A percentile compares a stretch with the other conserved stretches of the same genome.
Evolutionary conservation across 768 basidiomycete genomes (phyloP).

Genomic region (Boletus subparvulus): DNA sequence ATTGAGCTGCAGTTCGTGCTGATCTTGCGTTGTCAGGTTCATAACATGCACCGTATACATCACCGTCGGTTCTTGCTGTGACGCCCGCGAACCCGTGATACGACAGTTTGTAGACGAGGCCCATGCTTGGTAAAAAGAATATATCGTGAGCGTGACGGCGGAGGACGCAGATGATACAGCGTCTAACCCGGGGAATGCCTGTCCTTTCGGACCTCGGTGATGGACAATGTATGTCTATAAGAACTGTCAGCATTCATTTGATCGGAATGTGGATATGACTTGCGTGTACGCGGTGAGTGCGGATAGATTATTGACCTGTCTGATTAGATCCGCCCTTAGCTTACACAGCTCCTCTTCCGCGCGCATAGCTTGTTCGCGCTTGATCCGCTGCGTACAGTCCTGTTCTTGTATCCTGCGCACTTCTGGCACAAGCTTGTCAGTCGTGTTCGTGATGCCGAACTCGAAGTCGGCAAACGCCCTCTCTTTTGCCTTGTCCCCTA

Average conservation of each 20-base stretch:
- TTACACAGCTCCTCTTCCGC: conserved; percentile 8
- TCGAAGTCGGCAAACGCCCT: neutral
- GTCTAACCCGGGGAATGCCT: neutral
- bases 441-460: neutral
- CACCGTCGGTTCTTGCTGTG: conserved; percentile 15
- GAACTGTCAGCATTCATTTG: neutral
- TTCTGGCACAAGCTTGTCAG: conserved; percentile 9
- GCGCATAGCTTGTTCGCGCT: neutral
- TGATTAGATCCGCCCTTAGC: conserved; percentile 20
- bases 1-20: conserved; percentile 15
- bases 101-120: neutral
- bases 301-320: conserved; percentile 18
- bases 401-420: conserved; percentile 13
- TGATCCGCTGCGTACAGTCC: neutral
- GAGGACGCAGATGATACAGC: neutral
- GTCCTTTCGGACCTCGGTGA: conserved; percentile 2
- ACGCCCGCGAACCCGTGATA: conserved; percentile 4
- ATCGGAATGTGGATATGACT: neutral
- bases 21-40: conserved; percentile 30
- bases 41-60: conserved; percentile 27
- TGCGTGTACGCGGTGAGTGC: neutral
- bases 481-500: neutral
- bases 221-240: conserved; percentile 13
- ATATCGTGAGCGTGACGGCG: neutral
- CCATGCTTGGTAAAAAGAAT: neutral